Evolutionary conservation across 371 early-diverging fungal genomes (phyloP).

Genomic region (Mucor irregularis): DNA sequence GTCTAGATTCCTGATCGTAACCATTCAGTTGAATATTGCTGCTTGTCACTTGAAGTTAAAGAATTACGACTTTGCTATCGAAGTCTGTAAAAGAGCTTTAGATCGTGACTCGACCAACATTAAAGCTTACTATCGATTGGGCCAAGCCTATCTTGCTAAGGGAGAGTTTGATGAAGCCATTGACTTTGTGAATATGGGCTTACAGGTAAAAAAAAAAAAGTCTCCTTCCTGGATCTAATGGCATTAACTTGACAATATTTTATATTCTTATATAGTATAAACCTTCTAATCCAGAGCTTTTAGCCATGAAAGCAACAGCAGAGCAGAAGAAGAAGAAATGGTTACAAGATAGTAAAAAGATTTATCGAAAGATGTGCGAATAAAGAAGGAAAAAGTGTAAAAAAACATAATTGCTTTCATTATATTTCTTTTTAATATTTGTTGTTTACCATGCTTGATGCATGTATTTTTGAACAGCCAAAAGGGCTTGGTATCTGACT

Average conservation of each 20-base stretch:
- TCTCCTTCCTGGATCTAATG: neutral
- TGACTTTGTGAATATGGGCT: constrained; percentile 43
- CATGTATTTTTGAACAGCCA: constrained; percentile 83
- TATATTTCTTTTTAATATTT: neutral
- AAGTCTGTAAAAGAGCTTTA: constrained; percentile 50
- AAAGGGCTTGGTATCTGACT: constrained; percentile 88
- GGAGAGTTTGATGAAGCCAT: constrained; percentile 57
- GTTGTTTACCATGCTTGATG: constrained; percentile 26
- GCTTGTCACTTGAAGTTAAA: constrained; percentile 44
- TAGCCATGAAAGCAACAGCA: constrained; percentile 1
- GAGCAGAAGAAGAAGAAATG: constrained; percentile 15
- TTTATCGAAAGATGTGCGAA: constrained; percentile 33
- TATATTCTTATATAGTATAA: constrained; percentile 1
- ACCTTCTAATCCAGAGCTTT: constrained; percentile 23
- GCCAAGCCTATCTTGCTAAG: constrained; percentile 56
- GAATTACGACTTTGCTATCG: constrained; percentile 40
- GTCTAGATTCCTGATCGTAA: constrained; percentile 32
- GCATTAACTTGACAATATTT: too few relatives aligned
- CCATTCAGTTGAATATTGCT: constrained; percentile 40
- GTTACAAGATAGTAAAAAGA: constrained; percentile 14
- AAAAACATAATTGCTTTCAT: neutral
- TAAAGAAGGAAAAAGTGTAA: neutral
- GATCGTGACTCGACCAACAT: constrained; percentile 54
- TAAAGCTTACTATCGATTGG: constrained; percentile 67
- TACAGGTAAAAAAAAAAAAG: constrained; percentile 31